phyloP scores from a whole-genome alignment of 352 stramenopile species.

The Globisporangium echinulatum region DNA sequence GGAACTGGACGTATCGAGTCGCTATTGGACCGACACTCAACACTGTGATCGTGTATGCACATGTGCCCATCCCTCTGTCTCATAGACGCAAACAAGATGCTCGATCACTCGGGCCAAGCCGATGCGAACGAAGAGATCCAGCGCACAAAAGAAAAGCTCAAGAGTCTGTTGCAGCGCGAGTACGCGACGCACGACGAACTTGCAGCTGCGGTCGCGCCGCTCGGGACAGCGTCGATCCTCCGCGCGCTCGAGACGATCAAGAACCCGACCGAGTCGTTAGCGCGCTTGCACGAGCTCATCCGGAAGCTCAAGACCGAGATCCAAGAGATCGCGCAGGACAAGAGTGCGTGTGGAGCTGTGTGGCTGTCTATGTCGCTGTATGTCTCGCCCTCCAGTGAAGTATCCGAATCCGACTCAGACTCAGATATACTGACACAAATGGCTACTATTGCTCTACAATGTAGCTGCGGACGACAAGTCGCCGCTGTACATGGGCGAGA shows the following conservation, averaged over 20 bases:
- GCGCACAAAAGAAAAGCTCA: constrained; percentile 81
- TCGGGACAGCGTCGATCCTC: constrained; percentile 74
- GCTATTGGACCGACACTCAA: neutral
- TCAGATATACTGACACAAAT: no score
- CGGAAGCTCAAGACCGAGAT: constrained; percentile 74
- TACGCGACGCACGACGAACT: constrained; percentile 65
- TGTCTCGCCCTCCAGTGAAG: neutral
- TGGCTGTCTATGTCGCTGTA: neutral
- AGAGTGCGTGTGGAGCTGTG: constrained; percentile 24
- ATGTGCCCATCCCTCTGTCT: neutral
- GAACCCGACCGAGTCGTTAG: constrained; percentile 73
- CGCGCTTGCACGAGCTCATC: constrained; percentile 70
- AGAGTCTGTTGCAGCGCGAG: constrained; percentile 86
- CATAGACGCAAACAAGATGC: constrained; percentile 92
- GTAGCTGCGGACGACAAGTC: constrained; percentile 78
- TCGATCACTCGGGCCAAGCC: constrained; percentile 97
- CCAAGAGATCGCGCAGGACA: constrained; percentile 57
- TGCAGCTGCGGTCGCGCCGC: constrained; percentile 50
- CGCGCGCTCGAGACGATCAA: constrained; percentile 73
- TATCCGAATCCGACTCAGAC: no score
- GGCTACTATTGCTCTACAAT: constrained; percentile 17
- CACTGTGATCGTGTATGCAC: no score
- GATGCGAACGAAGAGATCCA: constrained; percentile 93
- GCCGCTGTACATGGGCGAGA: constrained; percentile 94
- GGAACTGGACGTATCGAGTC: no score